Percentiles rank a stretch among this genome's conserved stretches.
phyloP scores from a whole-genome alignment of 805 yeast species.

The Schwanniomyces pseudopolymorphus region DNA sequence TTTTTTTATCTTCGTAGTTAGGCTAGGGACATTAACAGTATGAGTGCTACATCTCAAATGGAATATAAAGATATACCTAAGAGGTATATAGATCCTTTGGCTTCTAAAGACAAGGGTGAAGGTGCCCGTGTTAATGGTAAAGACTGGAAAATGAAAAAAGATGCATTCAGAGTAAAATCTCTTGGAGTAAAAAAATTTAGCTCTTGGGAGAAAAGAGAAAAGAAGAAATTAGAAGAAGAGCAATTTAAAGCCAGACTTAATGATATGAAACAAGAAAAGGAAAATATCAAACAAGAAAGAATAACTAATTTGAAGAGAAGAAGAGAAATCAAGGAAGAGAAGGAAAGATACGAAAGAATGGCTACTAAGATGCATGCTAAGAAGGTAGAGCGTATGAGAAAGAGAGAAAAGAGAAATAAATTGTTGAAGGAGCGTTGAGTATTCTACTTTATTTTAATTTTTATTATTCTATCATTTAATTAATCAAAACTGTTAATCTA shows the following conservation, averaged over 20 bases:
- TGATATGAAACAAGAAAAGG: constrained; percentile 78
- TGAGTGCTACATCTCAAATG: constrained; percentile 31
- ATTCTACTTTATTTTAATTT: neutral
- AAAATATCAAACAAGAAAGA: constrained; percentile 51
- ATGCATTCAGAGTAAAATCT: constrained; percentile 63
- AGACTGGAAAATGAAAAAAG: constrained; percentile 68
- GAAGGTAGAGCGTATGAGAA: constrained; percentile 85
- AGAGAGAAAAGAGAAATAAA: constrained; percentile 93
- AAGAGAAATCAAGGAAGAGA: constrained; percentile 79
- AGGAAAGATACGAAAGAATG: constrained; percentile 79
- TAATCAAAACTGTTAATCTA: neutral
- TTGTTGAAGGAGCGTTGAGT: constrained; percentile 82
- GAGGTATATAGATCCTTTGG: constrained; percentile 33
- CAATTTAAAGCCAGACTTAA: constrained; percentile 67
- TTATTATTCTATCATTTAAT: neutral
- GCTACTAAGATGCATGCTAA: constrained; percentile 89
- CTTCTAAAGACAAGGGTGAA: constrained; percentile 36
- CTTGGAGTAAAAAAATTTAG: constrained; percentile 51
- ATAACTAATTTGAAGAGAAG: constrained; percentile 65
- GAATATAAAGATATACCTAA: constrained; percentile 33
- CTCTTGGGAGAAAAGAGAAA: constrained; percentile 66
- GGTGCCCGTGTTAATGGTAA: constrained; percentile 64
- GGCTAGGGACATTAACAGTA: constrained; percentile 8
- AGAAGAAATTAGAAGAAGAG: constrained; percentile 62
- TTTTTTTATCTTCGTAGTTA: neutral